These are phyloP conservation scores for Wickerhamomyces rabaulensis DNA, from an alignment of 805 yeast genomes.

Conservation along the genomic window DNA sequence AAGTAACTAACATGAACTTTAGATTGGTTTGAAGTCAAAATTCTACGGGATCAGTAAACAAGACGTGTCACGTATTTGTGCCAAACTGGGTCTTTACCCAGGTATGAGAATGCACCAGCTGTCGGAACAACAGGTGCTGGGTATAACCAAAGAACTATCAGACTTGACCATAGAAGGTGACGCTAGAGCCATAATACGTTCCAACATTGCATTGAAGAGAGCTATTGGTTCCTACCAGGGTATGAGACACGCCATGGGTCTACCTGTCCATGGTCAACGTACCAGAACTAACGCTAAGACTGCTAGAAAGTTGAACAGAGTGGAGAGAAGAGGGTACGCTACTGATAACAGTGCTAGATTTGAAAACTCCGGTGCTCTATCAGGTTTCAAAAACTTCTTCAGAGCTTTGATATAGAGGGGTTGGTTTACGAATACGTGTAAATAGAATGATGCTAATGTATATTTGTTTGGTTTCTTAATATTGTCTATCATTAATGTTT, in stretches of 20 bases:
- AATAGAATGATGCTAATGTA: not conserved
- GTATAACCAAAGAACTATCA: slow-evolving; percentile 81
- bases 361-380: slow-evolving; percentile 13
- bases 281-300: slow-evolving; percentile 89
- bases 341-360: slow-evolving; percentile 2
- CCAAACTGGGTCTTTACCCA: slow-evolving; percentile 88
- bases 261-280: slow-evolving; percentile 84
- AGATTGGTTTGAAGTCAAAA: slow-evolving; percentile 67
- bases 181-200: slow-evolving; percentile 65
- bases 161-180: slow-evolving; percentile 79
- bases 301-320: slow-evolving; percentile 77
- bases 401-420: slow-evolving; percentile 10
- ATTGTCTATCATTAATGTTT: not conserved
- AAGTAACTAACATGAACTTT: not conserved
- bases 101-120: slow-evolving; percentile 92
- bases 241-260: slow-evolving; percentile 78
- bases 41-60: slow-evolving; percentile 83
- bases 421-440: slow-evolving; percentile 1
- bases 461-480: not conserved
- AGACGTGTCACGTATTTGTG: slow-evolving; percentile 71
- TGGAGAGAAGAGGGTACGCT: slow-evolving; percentile 52
- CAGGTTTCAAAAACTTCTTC: slow-evolving; percentile 20
- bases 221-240: slow-evolving; percentile 84
- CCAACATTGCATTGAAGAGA: slow-evolving; percentile 75
- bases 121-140: slow-evolving; percentile 79